Evolutionary conservation across 352 stramenopile species (phyloP).

Genomic region (Phytopythium ostracodes): DNA sequence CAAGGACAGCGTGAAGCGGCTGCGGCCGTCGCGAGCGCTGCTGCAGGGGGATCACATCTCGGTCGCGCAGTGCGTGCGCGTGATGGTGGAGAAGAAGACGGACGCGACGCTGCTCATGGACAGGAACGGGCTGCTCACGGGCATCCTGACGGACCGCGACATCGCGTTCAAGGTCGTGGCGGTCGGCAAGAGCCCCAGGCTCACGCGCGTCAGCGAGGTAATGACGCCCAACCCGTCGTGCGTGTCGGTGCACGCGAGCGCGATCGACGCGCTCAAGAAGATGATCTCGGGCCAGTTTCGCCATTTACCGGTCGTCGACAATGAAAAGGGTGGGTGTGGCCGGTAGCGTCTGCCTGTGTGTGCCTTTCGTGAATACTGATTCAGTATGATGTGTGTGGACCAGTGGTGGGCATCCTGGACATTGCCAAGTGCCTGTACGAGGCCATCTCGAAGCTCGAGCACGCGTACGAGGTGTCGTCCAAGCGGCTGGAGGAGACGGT

Average conservation of each 20-base stretch:
- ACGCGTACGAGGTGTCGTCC: conserved; percentile 74
- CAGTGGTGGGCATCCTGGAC: conserved; percentile 95
- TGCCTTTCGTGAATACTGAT: neutral
- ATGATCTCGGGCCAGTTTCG: conserved; percentile 97
- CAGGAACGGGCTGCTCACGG: conserved; percentile 83
- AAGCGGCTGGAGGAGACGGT: conserved; percentile 65
- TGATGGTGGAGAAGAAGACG: conserved; percentile 88
- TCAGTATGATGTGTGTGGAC: neutral
- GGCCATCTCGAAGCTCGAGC: conserved; percentile 95
- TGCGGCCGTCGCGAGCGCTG: conserved; percentile 62
- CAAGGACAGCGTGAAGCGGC: conserved; percentile 37
- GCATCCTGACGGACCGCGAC: conserved; percentile 96
- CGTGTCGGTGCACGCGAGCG: conserved; percentile 89
- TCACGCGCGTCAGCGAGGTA: conserved; percentile 81
- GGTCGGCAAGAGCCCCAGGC: conserved; percentile 71
- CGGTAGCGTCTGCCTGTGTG: neutral
- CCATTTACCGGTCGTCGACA: conserved; percentile 93
- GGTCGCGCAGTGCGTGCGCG: conserved; percentile 71
- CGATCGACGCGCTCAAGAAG: conserved; percentile 95
- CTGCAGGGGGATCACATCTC: conserved; percentile 68
- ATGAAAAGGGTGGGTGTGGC: conserved; percentile 61
- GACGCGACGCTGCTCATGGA: conserved; percentile 93
- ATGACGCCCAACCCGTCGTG: conserved; percentile 96
- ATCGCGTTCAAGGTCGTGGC: conserved; percentile 93
- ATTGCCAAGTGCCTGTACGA: conserved; percentile 99